phyloP scores from a whole-genome alignment of 139 green algal species.

The Auxenochlorella pyrenoidosa region DNA sequence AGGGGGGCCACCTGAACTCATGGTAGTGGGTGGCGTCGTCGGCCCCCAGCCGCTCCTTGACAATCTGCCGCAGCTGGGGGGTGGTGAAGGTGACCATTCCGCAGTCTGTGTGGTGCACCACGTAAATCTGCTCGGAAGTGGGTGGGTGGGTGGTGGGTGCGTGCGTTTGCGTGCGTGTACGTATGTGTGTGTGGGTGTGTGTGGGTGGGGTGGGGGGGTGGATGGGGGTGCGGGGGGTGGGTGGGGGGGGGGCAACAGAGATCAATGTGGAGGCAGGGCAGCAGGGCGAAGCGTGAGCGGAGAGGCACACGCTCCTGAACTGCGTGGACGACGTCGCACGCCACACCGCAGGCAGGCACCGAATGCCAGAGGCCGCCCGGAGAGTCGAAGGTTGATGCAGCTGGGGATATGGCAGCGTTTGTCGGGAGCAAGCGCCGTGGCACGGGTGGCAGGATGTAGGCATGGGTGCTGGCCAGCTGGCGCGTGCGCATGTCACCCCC shows the following conservation, averaged over 20 bases:
- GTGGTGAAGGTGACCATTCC: conserved; percentile 52
- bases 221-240: background rate
- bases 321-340: no score
- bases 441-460: no score
- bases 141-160: background rate
- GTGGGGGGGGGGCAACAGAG: no score
- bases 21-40: conserved; percentile 58
- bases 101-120: conserved; percentile 81
- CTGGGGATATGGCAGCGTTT: no score
- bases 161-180: background rate
- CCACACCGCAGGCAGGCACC: no score
- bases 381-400: background rate
- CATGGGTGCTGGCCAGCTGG: no score
- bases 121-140: conserved; percentile 7
- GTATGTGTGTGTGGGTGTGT: background rate
- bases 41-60: conserved; percentile 55
- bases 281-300: no score
- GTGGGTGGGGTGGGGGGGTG: background rate
- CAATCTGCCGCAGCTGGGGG: conserved; percentile 45
- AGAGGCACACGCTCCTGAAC: no score
- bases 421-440: no score
- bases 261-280: no score
- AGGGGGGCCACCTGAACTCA: conserved; percentile 41
- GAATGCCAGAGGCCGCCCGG: no score
- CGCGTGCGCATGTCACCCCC: no score